Percentiles rank a stretch among this genome's conserved stretches.
These are phyloP conservation scores for Dryas integrifolia DNA, from an alignment of 331 rosid species.

Conservation along the genomic window DNA sequence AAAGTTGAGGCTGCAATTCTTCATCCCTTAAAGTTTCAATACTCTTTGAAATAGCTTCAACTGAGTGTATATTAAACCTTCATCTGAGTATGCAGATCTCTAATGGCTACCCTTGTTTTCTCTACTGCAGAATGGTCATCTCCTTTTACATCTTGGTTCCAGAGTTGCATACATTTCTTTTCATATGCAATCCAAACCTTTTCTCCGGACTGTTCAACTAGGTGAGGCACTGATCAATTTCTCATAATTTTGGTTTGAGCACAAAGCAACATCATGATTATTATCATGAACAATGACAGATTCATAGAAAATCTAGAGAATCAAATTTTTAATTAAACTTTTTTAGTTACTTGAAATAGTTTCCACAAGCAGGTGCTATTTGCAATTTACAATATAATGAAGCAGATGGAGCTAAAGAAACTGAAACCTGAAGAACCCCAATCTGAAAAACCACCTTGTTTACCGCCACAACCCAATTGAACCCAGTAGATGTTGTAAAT, in stretches of 20 bases:
- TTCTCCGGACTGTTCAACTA: slow-evolving; percentile 69
- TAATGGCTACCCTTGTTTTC: slow-evolving; percentile 64
- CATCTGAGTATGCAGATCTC: slow-evolving; percentile 84
- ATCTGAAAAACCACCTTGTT: too few relatives aligned
- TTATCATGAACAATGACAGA: background rate
- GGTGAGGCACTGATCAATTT: slow-evolving; percentile 5
- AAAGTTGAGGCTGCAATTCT: slow-evolving; percentile 91
- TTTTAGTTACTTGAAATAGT: background rate
- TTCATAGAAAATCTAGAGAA: background rate
- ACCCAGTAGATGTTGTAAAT: too few relatives aligned
- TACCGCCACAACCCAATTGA: too few relatives aligned
- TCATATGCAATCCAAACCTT: slow-evolving; percentile 70
- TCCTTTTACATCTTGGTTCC: slow-evolving; percentile 72
- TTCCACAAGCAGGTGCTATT: too few relatives aligned
- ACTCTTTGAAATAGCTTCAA: slow-evolving; percentile 76
- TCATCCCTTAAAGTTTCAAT: slow-evolving; percentile 83
- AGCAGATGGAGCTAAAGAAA: too few relatives aligned
- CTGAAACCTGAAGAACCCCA: too few relatives aligned
- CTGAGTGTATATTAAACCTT: slow-evolving; percentile 83
- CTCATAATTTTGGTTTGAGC: background rate
- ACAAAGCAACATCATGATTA: background rate
- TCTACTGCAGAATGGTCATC: slow-evolving; percentile 62
- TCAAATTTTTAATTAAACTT: too few relatives aligned
- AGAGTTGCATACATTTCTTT: slow-evolving; percentile 65
- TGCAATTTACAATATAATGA: too few relatives aligned